phyloP scores from a whole-genome alignment of 1,139 yeast species.

The Pichia terricola region DNA sequence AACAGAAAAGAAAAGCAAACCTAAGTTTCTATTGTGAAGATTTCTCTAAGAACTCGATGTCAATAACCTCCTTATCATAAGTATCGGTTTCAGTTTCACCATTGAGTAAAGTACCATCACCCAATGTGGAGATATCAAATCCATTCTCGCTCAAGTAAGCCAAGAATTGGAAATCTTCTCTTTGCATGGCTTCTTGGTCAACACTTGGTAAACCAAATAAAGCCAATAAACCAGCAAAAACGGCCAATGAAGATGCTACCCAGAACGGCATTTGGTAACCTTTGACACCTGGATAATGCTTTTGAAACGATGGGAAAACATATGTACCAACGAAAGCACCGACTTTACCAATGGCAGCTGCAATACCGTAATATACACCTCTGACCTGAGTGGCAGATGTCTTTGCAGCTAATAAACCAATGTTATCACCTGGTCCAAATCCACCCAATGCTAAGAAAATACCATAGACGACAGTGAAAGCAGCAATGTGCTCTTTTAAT shows the following conservation, averaged over 20 bases:
- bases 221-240: conserved; percentile 60
- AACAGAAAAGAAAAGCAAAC: no score
- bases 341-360: conserved; percentile 83
- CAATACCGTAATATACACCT: conserved; percentile 84
- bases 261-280: conserved; percentile 62
- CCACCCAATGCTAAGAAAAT: conserved; percentile 81
- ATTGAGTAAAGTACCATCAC: conserved; percentile 25
- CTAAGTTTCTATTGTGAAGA: no score
- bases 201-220: conserved; percentile 69
- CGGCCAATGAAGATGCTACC: conserved; percentile 67
- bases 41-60: not conserved
- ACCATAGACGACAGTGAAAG: conserved; percentile 79
- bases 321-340: conserved; percentile 91
- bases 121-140: conserved; percentile 44
- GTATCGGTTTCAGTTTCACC: conserved; percentile 3
- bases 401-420: conserved; percentile 80
- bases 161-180: conserved; percentile 66
- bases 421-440: conserved; percentile 90
- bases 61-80: conserved; percentile 1
- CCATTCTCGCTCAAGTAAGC: conserved; percentile 53
- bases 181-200: conserved; percentile 71
- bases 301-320: conserved; percentile 52
- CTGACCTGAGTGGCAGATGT: conserved; percentile 80
- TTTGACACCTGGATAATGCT: conserved; percentile 31
- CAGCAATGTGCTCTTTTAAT: conserved; percentile 57